A percentile compares a stretch with the other conserved stretches of the same genome.
These are phyloP conservation scores for Talaromyces thailandensis DNA, from an alignment of 495 filamentous ascomycete species.

Conservation along the genomic window DNA sequence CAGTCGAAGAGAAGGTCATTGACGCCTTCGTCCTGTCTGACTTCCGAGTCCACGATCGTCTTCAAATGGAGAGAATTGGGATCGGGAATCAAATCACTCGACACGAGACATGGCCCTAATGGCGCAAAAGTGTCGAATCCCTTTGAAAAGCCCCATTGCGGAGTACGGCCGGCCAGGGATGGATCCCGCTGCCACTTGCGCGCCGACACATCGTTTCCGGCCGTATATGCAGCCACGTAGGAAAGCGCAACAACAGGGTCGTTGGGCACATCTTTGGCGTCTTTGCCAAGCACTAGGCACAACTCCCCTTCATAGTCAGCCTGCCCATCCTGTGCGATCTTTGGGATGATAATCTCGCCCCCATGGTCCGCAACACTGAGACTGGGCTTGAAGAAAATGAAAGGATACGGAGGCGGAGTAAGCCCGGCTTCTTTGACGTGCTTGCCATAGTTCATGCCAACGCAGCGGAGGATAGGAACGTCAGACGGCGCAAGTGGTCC, in stretches of 20 bases:
- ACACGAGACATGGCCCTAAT: slow-evolving; percentile 60
- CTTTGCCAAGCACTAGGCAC: slow-evolving; percentile 38
- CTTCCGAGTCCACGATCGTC: too few species aligned
- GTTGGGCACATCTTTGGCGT: slow-evolving; percentile 37
- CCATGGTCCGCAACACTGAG: slow-evolving; percentile 33
- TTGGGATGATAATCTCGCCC: slow-evolving; percentile 31
- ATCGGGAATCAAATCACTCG: too few species aligned
- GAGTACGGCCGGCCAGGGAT: slow-evolving; percentile 45
- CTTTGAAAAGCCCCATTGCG: slow-evolving; percentile 52
- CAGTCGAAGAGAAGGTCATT: too few species aligned
- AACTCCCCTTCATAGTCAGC: slow-evolving; percentile 48
- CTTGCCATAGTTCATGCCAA: too few species aligned
- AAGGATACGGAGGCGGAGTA: too few species aligned
- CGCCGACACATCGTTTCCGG: slow-evolving; percentile 47
- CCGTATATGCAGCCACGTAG: slow-evolving; percentile 48
- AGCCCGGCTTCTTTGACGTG: too few species aligned
- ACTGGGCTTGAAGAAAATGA: slow-evolving; percentile 43
- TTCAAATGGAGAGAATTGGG: too few species aligned
- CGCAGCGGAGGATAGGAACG: too few species aligned
- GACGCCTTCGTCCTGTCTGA: too few species aligned
- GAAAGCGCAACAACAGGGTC: slow-evolving; percentile 38
- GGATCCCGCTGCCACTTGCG: too few species aligned
- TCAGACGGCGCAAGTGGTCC: too few species aligned
- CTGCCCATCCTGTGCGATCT: slow-evolving; percentile 38
- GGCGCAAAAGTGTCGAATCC: slow-evolving; percentile 73